These are phyloP conservation scores for Antitrichia curtipendula DNA, from an alignment of 225 moss, liverwort and hornwort genomes.

Conservation along the genomic window DNA sequence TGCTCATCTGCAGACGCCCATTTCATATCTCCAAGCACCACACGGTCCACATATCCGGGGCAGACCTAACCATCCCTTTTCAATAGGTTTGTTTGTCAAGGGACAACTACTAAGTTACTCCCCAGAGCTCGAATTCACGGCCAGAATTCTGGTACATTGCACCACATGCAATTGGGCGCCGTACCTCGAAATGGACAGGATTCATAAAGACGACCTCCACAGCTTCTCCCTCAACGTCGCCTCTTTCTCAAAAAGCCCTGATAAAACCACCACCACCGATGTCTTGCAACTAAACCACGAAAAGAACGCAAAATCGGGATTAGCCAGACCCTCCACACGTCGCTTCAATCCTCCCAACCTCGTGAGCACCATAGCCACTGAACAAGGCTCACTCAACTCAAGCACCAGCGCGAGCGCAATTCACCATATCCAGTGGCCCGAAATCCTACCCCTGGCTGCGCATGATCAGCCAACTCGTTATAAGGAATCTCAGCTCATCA, in stretches of 20 bases:
- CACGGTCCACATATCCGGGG: not conserved
- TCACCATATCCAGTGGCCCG: not conserved
- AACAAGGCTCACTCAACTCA: not conserved
- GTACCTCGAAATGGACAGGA: not conserved
- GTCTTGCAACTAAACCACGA: not conserved
- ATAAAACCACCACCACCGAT: not conserved
- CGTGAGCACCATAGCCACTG: not conserved
- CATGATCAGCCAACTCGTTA: not conserved
- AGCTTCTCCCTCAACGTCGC: not conserved
- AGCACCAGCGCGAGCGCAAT: not conserved
- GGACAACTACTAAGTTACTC: not conserved
- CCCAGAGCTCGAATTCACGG: not conserved
- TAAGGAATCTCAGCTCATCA: not conserved
- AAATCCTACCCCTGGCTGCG: not conserved
- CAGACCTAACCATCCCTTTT: not conserved
- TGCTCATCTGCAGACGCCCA: slow-evolving; percentile 6
- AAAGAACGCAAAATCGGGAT: not conserved
- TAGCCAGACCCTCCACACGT: not conserved
- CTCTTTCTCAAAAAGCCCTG: not conserved
- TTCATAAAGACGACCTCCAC: not conserved
- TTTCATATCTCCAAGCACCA: slow-evolving; percentile 1
- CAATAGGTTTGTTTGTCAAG: not conserved
- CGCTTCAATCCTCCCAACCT: not conserved
- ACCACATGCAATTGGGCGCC: not conserved
- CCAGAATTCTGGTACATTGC: not conserved